Percentiles rank a stretch among this genome's conserved stretches.
phyloP scores from a whole-genome alignment of 805 yeast species.

The Nakazawaea wyomingensis region DNA sequence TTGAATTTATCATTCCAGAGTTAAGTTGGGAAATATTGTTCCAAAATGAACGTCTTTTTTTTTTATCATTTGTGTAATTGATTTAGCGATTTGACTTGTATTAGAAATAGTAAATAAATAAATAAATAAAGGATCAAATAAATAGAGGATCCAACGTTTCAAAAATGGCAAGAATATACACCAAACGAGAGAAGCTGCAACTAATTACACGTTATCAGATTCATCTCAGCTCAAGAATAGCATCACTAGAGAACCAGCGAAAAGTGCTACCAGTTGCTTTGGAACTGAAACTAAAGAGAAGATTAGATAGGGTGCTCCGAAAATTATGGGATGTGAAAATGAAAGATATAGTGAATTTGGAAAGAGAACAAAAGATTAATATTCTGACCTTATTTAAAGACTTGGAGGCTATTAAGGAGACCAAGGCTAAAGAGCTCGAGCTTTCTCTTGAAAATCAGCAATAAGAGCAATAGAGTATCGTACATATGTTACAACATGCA shows the following conservation, averaged over 20 bases:
- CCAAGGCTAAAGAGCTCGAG: not conserved
- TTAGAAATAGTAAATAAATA: too few relatives aligned
- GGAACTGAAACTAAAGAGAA: slow-evolving; percentile 33
- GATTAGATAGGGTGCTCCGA: slow-evolving; percentile 42
- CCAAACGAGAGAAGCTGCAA: slow-evolving; percentile 31
- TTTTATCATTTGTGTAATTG: too few relatives aligned
- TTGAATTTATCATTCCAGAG: too few relatives aligned
- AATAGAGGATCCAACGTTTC: too few relatives aligned
- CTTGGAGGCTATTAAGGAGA: slow-evolving; percentile 16
- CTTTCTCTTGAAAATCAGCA: not conserved
- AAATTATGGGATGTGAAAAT: slow-evolving; percentile 45
- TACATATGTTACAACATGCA: too few relatives aligned
- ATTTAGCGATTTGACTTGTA: too few relatives aligned
- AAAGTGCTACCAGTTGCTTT: slow-evolving; percentile 18
- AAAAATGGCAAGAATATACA: slow-evolving; percentile 17
- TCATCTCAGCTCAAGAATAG: slow-evolving; percentile 19
- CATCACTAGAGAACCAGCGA: slow-evolving; percentile 21
- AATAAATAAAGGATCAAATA: not conserved
- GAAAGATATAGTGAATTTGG: slow-evolving; percentile 38
- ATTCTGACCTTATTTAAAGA: slow-evolving; percentile 27
- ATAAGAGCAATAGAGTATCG: too few relatives aligned
- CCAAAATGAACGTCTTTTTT: too few relatives aligned
- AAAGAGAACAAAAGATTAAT: slow-evolving; percentile 32
- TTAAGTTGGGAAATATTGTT: too few relatives aligned
- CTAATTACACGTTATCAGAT: slow-evolving; percentile 25